Evolutionary conservation across 331 rosid species (phyloP), one percentile per base, ranked within the genome.

Genomic region (Arachis monticola): DNA sequence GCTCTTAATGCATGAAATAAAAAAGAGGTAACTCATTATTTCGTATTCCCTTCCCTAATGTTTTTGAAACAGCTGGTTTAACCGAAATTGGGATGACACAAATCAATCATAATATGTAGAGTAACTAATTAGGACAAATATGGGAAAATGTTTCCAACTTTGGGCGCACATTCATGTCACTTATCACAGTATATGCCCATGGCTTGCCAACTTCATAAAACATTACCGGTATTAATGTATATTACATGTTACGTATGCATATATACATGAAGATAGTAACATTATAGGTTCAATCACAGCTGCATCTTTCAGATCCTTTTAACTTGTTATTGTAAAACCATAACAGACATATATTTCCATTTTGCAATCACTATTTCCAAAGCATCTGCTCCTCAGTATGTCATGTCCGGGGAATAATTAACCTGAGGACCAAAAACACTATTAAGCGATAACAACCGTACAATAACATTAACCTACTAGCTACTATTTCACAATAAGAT

Each of bases 341-440:
- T 8, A 72, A 71, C 71, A 79, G 7, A 44, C 48, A 35, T 35
- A 35, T 61, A 80, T 67, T 63, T 45, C 78, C 75, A n/a, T 27
- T 27, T 27, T 68, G 51, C 70, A 73, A 77, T 53, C 70, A 64
- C 59, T 60, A 57, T 80, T 76, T 45, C 78, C 75, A n/a, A 64
- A 77, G 85, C 90, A 79, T 87, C 91, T 82, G 70, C 79, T 74
- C 88, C 93, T 88, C 92, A 80, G 86, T 88, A 82, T 75, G 50
- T 86, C 95, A 85, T 79, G 48, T 87, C 84, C 73, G 77, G 72
- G 81, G 79, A 75, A 60, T 8, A 40, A 45, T 59, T 76, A 57
- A 73, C 89, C 91, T 82, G 84, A 61, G 62, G 69, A 41, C 6
- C 6, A 14, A 57, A 30, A 78, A 45, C 32, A 40, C 27, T 35